A percentile compares a stretch with the other conserved stretches of the same genome.
Evolutionary conservation across 768 basidiomycete genomes (phyloP).

Genomic region (Mycena indigotica): DNA sequence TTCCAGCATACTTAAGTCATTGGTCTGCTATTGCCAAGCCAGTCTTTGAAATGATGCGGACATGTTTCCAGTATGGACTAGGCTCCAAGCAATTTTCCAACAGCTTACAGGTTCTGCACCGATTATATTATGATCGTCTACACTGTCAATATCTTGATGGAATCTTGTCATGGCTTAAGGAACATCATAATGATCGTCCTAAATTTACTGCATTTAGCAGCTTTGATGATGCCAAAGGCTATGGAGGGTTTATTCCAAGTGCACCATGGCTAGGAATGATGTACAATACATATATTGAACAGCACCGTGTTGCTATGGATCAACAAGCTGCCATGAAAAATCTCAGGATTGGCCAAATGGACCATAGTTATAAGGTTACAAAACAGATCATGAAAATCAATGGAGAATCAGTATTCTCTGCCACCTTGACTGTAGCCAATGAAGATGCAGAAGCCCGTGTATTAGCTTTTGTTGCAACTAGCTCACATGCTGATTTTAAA

Average conservation of each 20-base stretch:
- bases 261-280: not conserved
- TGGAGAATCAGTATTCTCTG: constrained; percentile 2
- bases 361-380: constrained; percentile 2
- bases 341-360: not conserved
- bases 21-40: not conserved
- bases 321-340: not conserved
- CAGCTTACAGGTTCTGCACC: not conserved
- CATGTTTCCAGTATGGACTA: not conserved
- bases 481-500: constrained; percentile 6
- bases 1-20: not conserved
- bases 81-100: not conserved
- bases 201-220: not conserved
- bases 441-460: not conserved
- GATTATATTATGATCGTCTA: not conserved
- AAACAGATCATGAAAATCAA: constrained; percentile 8
- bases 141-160: not conserved
- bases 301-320: not conserved
- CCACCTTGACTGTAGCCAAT: constrained; percentile 2
- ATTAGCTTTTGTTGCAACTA: constrained; percentile 10
- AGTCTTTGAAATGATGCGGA: not conserved
- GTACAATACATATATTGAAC: not conserved
- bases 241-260: not conserved
- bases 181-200: not conserved
- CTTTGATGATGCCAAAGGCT: not conserved
- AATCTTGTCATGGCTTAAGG: not conserved